Evolutionary conservation across 1,139 yeast genomes (phyloP), one percentile per base, ranked within the genome.

Genomic region (Protomyces macrosporus): DNA sequence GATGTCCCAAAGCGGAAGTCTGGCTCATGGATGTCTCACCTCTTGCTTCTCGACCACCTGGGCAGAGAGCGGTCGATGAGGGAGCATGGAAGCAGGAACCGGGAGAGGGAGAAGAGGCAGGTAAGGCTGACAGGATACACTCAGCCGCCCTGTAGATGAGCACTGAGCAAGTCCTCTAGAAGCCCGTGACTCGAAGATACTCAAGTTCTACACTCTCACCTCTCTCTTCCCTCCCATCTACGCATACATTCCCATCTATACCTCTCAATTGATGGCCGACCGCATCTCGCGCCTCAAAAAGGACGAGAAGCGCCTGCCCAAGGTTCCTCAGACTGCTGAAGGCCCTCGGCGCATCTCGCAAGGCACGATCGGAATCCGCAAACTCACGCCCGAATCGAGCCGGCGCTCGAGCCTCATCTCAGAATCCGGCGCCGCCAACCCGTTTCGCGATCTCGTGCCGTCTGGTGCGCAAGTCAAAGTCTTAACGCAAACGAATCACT

Each of bases 261-360:
- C 16, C 42, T 12, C 42, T 9, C 14, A 23, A 9, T 3, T 9
- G 42, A 58, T 58, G 62, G 39, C 62, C 14, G 56, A 58, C 45
- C 62, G 62, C 53, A 51, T 58, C n/a, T n/a, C 32, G 62, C 33
- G 14, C 6, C 42, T 58, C 32, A 51, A 58, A 52, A 51, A 23
- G 39, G 62, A 58, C 16, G 52, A 52, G n/a, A 37, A 52, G 45
- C 42, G 53, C 36, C 14, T 58, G 53, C 62, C 62, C 9, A 58
- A 52, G 53, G 56, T 52, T 1, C 50, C 61, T 1, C 23, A 34
- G n/a, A 42, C 48, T 30, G 16, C 16, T 23, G 55, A 58, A 7
- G 56, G 55, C 35, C 56, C 62, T 12, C 51, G 62, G 34, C 54
- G 62, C 40, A 32, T 58, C 14, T 58, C 62, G 10, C 55, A 50